phyloP scores from a whole-genome alignment of 2,329 filamentous ascomycete genomes.

The Apiospora hydei region DNA sequence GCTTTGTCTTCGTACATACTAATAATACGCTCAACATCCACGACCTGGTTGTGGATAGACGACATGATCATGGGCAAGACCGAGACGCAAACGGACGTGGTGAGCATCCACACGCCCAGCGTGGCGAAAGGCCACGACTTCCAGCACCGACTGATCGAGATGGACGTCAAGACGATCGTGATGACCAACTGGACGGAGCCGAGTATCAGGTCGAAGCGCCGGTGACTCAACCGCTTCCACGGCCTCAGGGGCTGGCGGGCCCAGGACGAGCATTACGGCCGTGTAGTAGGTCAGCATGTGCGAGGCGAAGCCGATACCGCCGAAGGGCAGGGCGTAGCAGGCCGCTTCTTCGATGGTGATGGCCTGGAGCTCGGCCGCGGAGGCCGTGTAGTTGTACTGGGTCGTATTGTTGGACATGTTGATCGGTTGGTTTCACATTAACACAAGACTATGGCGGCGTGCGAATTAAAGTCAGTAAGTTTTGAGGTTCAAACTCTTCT shows the following conservation, averaged over 20 bases:
- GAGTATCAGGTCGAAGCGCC: not conserved
- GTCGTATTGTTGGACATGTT: not conserved
- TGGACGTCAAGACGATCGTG: not conserved
- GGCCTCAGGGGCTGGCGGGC: constrained; percentile 9
- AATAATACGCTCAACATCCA: not conserved
- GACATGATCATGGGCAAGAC: not conserved
- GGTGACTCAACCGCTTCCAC: not conserved
- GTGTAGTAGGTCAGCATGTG: not conserved
- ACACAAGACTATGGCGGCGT: not conserved
- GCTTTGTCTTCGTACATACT: not conserved
- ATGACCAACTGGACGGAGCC: not conserved
- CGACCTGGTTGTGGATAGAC: not conserved
- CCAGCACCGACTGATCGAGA: not conserved
- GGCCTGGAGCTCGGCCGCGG: not conserved
- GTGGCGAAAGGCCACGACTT: not conserved
- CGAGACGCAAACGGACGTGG: not conserved
- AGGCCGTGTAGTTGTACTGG: not conserved
- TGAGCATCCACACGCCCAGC: constrained; percentile 1
- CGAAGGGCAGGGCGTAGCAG: not conserved
- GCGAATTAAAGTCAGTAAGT: not conserved
- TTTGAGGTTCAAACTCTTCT: too few species aligned
- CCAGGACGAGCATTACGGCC: not conserved
- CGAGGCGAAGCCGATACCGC: constrained; percentile 3
- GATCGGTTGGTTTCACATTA: not conserved
- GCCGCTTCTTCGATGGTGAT: not conserved